These are phyloP conservation scores for Blastobotrys illinoisensis DNA, from an alignment of 1,139 yeast genomes.

Conservation along the genomic window DNA sequence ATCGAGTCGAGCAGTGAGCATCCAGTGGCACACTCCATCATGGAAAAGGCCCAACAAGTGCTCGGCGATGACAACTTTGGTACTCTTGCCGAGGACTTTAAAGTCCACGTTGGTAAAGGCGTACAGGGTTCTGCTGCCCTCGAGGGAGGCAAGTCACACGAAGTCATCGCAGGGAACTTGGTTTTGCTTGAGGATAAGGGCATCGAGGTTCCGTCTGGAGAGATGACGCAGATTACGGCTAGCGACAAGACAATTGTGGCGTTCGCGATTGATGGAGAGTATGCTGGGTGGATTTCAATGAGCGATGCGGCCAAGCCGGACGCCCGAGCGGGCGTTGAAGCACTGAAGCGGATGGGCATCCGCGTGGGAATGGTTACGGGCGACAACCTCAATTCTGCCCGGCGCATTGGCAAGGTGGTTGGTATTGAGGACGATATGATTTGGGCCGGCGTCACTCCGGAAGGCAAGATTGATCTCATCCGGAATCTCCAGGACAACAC, in stretches of 20 bases:
- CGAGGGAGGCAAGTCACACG: constrained; percentile 21
- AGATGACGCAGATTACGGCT: neutral
- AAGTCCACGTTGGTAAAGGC: constrained; percentile 67
- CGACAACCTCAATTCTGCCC: constrained; percentile 63
- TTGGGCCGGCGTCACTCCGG: constrained; percentile 74
- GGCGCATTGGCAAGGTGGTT: constrained; percentile 56
- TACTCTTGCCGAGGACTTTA: constrained; percentile 39
- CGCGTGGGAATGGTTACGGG: constrained; percentile 91
- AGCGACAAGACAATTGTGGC: constrained; percentile 32
- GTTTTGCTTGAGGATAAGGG: constrained; percentile 38
- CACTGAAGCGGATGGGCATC: constrained; percentile 50
- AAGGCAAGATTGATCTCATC: constrained; percentile 67
- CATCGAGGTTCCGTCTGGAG: constrained; percentile 19
- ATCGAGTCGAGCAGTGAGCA: constrained; percentile 77
- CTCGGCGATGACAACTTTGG: constrained; percentile 32
- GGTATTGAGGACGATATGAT: constrained; percentile 63
- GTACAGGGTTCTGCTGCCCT: constrained; percentile 44
- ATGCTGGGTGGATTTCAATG: constrained; percentile 61
- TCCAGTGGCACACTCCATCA: constrained; percentile 76
- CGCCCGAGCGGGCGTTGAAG: constrained; percentile 54
- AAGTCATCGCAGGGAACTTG: constrained; percentile 54
- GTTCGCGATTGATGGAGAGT: constrained; percentile 48
- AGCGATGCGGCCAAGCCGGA: constrained; percentile 67
- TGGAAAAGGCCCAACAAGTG: constrained; percentile 30
- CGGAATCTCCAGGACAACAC: constrained; percentile 43